Base-by-base conservation (phyloP, 1,284 basidiomycete genomes). In the Cystobasidium sp. region DNA sequence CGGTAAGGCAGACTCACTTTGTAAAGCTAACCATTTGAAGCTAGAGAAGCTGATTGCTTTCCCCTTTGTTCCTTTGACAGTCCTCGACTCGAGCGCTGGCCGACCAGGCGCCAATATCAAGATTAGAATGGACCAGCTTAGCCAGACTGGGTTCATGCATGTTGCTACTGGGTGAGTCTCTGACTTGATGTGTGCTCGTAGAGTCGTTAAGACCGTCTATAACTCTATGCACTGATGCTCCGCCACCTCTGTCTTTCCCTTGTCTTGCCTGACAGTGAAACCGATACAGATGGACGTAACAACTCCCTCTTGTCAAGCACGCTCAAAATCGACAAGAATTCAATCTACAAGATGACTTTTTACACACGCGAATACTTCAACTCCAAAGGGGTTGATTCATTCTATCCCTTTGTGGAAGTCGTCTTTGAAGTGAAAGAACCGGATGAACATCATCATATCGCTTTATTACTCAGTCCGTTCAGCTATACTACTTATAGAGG, bases 401-500 rank as follows among this genome's bases (percentile, higher is more conserved):
- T 81, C 74, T 81, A 81, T 73, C 80, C 80, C 5, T 81, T 81
- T 71, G 76, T 81, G 55, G 80, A 81, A 76, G 78, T 80, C 14
- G 77, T 80, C 20, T 81, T 81, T 74, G 79, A 80, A 62, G 76
- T 81, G 71, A 78, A 78, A 63, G 75, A 77, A 22, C 69, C 78
- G 0, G 75, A 76, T 22, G 79, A 81, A 65, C 80, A 81, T 68
- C 80, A 81, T 64, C 80, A 80, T 79, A 91, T 97, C 76, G 94
- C 94, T 0, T 85, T 97, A 16, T 83, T 97, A 39, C 89, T 97
- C 79, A 94, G 91, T 81, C 94, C 94, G 6, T 94, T 90, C 83
- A 91, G 91, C 0, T 97, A 90, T 82, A 94, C 94, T 18, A 96
- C 94, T 6, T 96, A 96, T 82, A 86, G 93, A 76, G 94, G 94